A percentile compares a stretch with the other conserved stretches of the same genome.
Conservation (phyloP, 768 basidiomycete genomes). For the Exidia glandulosa region DNA sequence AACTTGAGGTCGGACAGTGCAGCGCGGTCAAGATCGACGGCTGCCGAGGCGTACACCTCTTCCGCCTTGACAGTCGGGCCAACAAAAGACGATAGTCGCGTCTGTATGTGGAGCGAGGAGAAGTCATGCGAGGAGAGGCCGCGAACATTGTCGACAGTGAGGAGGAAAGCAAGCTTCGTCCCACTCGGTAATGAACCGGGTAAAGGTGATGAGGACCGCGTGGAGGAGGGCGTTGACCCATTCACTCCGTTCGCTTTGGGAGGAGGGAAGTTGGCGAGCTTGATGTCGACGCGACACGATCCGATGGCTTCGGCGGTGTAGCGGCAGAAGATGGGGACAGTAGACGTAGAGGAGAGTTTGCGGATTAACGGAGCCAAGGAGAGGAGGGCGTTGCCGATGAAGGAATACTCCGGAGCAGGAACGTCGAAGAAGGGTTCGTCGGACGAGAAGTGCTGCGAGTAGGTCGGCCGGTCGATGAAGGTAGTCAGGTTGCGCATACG, state of each 20-base stretch:
- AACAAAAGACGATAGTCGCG: slow-evolving; percentile 77
- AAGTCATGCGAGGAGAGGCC: slow-evolving; percentile 89
- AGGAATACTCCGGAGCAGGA: slow-evolving; percentile 81
- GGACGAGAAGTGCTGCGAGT: slow-evolving; percentile 87
- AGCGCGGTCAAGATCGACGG: slow-evolving; percentile 60
- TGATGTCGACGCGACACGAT: slow-evolving; percentile 80
- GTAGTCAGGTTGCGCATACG: slow-evolving; percentile 89
- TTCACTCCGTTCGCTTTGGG: slow-evolving; percentile 47
- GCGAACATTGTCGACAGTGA: slow-evolving; percentile 79
- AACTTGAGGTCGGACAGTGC: slow-evolving; percentile 75
- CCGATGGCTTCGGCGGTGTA: slow-evolving; percentile 95
- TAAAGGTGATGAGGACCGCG: slow-evolving; percentile 64
- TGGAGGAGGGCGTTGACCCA: slow-evolving; percentile 47
- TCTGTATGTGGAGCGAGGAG: slow-evolving; percentile 73
- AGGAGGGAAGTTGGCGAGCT: slow-evolving; percentile 57
- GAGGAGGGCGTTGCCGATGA: slow-evolving; percentile 79
- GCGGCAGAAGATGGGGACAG: slow-evolving; percentile 82
- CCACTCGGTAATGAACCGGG: slow-evolving; percentile 59
- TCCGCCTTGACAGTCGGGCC: slow-evolving; percentile 60
- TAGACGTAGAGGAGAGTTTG: slow-evolving; percentile 59
- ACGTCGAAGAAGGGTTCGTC: slow-evolving; percentile 89
- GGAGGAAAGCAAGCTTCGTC: slow-evolving; percentile 72
- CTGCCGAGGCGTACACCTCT: slow-evolving; percentile 69
- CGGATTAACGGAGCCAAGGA: slow-evolving; percentile 75
- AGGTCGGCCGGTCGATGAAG: slow-evolving; percentile 85